Evolutionary conservation across 192 early-diverging fungal genomes (phyloP), one percentile per base, ranked within the genome.

Genomic region (Coemansia sp.): DNA sequence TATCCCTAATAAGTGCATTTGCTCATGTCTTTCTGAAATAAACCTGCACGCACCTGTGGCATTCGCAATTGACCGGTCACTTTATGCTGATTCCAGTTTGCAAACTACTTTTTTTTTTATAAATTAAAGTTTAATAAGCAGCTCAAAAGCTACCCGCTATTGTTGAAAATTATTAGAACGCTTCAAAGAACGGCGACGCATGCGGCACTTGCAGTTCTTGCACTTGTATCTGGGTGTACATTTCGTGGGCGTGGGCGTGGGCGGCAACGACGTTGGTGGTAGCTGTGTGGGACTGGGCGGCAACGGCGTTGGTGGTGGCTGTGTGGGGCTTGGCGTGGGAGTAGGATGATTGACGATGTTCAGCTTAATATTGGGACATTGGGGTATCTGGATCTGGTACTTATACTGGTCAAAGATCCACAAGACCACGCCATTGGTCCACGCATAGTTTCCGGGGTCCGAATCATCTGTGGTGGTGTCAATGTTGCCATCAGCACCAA

Each of bases 371-470:
- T 72, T 63, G 17, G 71, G 71, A 21, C 71, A 74, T 10, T 49
- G 55, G 9, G 71, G 71, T 23, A 60, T 67, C 37, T 52, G 18
- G 9, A 61, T 38, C 15, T 74, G 54, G 0, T 30, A 11, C 41
- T 59, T 63, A 48, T 67, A 74, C 52, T 47, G 47, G 32, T 55
- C 65, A 15, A 63, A 51, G 15, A 74, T 56, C 64, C 64, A 74
- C 28, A 74, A 37, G 15, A 62, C 50, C 41, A 74, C 58, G 46
- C 64, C 71, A 40, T 67, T 74, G 46, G 71, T 66, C 71, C 71
- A 67, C 6, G 65, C 61, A n/a, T 54, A 67, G 57, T 60, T 43
- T 9, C 64, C 65, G 20, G 42, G 51, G 3, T 56, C 54, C 0
- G 17, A 30, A 5, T 46, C 20, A 21, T 56, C 53, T 0, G 64